A percentile compares a stretch with the other conserved stretches of the same genome.
Conservation (phyloP, 495 filamentous ascomycete species). For the Beverwykella pulmonaria region DNA sequence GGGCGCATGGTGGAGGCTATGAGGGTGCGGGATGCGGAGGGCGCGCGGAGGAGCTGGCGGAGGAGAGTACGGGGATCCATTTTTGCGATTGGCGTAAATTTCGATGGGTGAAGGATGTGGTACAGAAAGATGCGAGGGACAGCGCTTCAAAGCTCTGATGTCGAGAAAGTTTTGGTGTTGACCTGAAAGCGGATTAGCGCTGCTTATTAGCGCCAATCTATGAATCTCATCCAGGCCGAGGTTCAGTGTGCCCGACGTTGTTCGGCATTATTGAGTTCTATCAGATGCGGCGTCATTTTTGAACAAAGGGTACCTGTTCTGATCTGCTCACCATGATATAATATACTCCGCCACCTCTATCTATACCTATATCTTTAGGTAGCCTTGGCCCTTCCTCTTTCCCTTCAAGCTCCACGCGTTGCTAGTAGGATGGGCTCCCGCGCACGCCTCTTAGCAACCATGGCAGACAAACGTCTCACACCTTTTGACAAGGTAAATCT, state of each 20-base stretch:
- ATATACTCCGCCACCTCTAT: neutral
- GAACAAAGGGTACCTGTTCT: neutral
- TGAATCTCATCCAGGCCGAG: too few relatives aligned
- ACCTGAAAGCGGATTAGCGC: conserved; percentile 6
- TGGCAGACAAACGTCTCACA: neutral
- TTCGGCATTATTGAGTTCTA: neutral
- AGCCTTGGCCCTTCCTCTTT: neutral
- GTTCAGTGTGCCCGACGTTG: neutral
- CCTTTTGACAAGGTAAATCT: conserved; percentile 13
- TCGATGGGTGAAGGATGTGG: neutral
- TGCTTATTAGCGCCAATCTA: too few relatives aligned
- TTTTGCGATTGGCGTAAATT: neutral
- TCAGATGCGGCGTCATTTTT: neutral
- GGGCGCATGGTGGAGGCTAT: conserved; percentile 10
- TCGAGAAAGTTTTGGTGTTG: conserved; percentile 18
- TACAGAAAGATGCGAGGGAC: neutral
- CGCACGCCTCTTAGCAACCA: neutral
- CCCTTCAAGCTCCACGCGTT: neutral
- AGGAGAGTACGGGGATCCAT: conserved; percentile 31
- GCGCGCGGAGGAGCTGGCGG: conserved; percentile 32
- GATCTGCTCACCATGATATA: neutral
- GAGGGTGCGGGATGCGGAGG: conserved; percentile 16
- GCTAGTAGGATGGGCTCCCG: conserved; percentile 4
- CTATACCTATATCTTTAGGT: too few relatives aligned
- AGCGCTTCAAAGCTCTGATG: neutral